These are phyloP conservation scores for Aschersonia sp. DNA, from an alignment of 2,329 filamentous ascomycete species.

Conservation along the genomic window DNA sequence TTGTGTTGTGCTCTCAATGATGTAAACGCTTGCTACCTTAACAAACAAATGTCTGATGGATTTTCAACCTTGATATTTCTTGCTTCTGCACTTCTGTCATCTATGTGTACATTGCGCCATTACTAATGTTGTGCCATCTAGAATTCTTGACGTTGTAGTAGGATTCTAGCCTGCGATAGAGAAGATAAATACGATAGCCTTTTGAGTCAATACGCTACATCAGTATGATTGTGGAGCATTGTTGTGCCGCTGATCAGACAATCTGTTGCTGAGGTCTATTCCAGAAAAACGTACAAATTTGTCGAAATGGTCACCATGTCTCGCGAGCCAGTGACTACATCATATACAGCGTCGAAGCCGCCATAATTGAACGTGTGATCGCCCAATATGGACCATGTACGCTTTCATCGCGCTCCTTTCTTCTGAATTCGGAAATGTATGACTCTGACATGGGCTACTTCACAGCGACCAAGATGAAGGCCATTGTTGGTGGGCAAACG, in stretches of 20 bases:
- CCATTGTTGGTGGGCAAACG: slow-evolving; percentile 93
- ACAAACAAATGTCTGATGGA: slow-evolving; percentile 66
- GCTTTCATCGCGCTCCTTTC: slow-evolving; percentile 5
- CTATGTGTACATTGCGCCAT: too few species aligned
- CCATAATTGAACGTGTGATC: slow-evolving; percentile 76
- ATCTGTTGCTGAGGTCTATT: slow-evolving; percentile 31
- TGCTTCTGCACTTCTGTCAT: background rate
- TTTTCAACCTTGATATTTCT: too few species aligned
- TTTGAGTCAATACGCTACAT: slow-evolving; percentile 66
- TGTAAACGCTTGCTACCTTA: slow-evolving; percentile 99
- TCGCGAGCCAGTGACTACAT: slow-evolving; percentile 96
- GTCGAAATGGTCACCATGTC: slow-evolving; percentile 88
- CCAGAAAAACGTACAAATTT: slow-evolving; percentile 69
- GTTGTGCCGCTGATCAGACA: slow-evolving; percentile 8
- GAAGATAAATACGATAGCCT: slow-evolving; percentile 78
- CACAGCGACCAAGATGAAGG: slow-evolving; percentile 80
- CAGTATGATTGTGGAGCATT: slow-evolving; percentile 44
- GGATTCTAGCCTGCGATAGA: slow-evolving; percentile 88
- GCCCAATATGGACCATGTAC: slow-evolving; percentile 84
- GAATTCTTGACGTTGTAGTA: slow-evolving; percentile 21
- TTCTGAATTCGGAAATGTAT: background rate
- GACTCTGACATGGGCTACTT: slow-evolving; percentile 3
- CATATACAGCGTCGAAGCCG: slow-evolving; percentile 96
- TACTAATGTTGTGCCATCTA: too few species aligned
- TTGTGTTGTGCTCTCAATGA: slow-evolving; percentile 67